Base-by-base conservation (phyloP, 2,329 filamentous ascomycete species). In the Didymellaceae sp. region DNA sequence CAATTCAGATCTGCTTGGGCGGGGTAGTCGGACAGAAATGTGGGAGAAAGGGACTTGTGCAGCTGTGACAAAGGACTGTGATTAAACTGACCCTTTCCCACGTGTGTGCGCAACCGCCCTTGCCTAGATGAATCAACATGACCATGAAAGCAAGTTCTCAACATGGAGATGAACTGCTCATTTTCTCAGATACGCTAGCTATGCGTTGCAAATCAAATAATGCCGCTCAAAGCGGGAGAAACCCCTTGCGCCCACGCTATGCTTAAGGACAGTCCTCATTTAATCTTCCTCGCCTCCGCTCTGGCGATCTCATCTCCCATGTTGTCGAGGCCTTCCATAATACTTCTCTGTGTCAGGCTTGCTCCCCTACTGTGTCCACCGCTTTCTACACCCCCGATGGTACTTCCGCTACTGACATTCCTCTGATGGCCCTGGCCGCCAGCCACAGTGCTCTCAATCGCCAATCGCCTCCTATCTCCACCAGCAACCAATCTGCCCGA, bases 401-500 rank as follows among this genome's bases (percentile, higher is more conserved):
- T 33, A 32, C 61, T 64, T 33, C 54, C 54, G 6, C 48, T 50
- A 42, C 62, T 64, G 6, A 55, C 50, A 2, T 50, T 58, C 11
- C 62, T 52, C 38, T 42, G 46, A 31, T 65, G 62, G 9, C 58
- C 52, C 7, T 54, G 14, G 22, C 28, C 24, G 31, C 35, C 48
- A 6, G 45, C 45, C 2, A 33, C 47, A 5, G 33, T 33, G 32
- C 44, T 57, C 18, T 61, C 62, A 6, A 58, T 35, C 33, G 45
- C 48, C 24, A 43, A 38, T 30, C 58, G 57, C 25, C 55, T 52
- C 17, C 58, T 52, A 34, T 58, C 60, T 1, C 55, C 59, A 3
- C 59, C 58, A 24, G 57, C 53, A 2, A 61, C 62, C 17, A 67
- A 47, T 4, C 66, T 41, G 1, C 66, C 68, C 2, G 58, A 55